Base-by-base conservation (phyloP, 495 filamentous ascomycete genomes). In the Trichoderma reesei region DNA sequence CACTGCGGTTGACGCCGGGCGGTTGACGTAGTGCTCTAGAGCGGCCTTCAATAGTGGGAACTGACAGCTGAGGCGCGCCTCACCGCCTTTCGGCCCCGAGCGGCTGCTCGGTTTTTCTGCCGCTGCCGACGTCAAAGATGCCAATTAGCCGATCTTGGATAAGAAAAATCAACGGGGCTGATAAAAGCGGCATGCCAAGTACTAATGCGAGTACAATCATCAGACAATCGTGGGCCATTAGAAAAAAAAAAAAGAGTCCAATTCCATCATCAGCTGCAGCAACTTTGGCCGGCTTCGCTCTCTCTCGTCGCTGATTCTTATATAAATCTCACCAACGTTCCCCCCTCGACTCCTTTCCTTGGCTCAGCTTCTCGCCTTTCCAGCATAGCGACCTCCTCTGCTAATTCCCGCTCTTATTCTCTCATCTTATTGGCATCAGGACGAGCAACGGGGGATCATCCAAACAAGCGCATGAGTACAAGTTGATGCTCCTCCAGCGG, bases 91-190 rank as follows among this genome's bases (percentile, higher is more conserved):
- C 51, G 51, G 51, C 51, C 51, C 51, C 13, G 51, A 7, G 51
- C 51, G 20, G 51, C 51, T 34, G 20, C 44, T n/a, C n/a, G n/a
- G n/a, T 20, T 31, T 56, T 31, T 31, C 20, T 33, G 26, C 18
- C 18, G 13, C 18, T 2, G 3, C 48, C 4, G 20, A 31, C 20
- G 18, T 54, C 48, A 54, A 54, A 18, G 20, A 9, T 56, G 51
- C 11, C 7, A 56, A 31, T 56, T 56, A 56, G 51, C 51, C 51
- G 20, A 56, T 56, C 20, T n/a, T 31, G 20, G 51, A 56, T 33
- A 56, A 56, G 31, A 56, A 56, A 56, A 56, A 56, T 56, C 31
- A 33, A 33, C 51, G 51, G 51, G 31, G 51, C 51, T 56, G 51
- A 56, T 56, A 56, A 48, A n/a, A n/a, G n/a, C n/a, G n/a, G n/a